These are phyloP conservation scores for Dioscorea zingiberensis DNA, from an alignment of 106 monocot genomes.

Conservation along the genomic window DNA sequence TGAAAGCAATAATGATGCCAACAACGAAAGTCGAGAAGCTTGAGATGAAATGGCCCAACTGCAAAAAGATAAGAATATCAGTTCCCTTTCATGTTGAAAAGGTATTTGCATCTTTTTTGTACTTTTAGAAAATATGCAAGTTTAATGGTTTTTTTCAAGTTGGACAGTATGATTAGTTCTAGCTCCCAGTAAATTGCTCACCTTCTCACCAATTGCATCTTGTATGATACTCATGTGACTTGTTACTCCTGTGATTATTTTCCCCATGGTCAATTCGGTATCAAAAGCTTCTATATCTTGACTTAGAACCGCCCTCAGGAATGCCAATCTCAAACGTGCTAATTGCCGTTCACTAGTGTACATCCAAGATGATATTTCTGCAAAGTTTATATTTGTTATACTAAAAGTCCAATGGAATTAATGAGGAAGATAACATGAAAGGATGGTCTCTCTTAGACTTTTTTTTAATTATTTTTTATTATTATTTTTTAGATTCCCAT, in stretches of 20 bases:
- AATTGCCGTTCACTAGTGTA: slow-evolving; percentile 40
- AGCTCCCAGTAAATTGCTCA: neutral
- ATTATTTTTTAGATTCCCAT: no score
- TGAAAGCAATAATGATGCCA: slow-evolving; percentile 6
- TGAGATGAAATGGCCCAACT: slow-evolving; percentile 43
- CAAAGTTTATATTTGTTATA: neutral
- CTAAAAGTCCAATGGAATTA: no score
- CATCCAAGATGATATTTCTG: slow-evolving; percentile 50
- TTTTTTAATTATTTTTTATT: neutral
- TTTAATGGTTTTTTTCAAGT: no score
- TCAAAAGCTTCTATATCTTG: slow-evolving; percentile 42
- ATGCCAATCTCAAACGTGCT: slow-evolving; percentile 31
- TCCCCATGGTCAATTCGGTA: slow-evolving; percentile 31
- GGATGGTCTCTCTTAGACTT: neutral
- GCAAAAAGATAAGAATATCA: neutral
- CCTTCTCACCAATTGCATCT: slow-evolving; percentile 57
- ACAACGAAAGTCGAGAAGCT: slow-evolving; percentile 27
- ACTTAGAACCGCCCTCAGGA: slow-evolving; percentile 26
- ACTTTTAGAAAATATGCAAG: no score
- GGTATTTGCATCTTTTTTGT: no score
- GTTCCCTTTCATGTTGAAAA: no score
- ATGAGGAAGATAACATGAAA: no score
- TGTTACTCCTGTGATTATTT: slow-evolving; percentile 30
- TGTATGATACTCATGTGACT: slow-evolving; percentile 43
- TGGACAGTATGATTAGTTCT: no score